phyloP scores from a whole-genome alignment of 441 rosid species.

The Cnidoscolus chayamansa region DNA sequence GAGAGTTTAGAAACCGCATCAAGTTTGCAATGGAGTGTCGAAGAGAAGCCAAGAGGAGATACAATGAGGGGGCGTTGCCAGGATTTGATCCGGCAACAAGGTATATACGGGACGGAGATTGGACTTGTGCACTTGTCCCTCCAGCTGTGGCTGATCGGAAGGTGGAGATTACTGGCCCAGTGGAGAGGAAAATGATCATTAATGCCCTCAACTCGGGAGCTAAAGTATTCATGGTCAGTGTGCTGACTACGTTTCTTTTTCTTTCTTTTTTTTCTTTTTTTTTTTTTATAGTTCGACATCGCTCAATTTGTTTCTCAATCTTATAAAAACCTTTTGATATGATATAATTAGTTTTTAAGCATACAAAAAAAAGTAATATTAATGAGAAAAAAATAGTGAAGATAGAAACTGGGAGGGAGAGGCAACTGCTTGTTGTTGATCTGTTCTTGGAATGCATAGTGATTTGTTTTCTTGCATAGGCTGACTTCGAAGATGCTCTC shows the following conservation, averaged over 20 bases:
- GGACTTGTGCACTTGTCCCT: constrained; percentile 73
- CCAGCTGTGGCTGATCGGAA: constrained; percentile 67
- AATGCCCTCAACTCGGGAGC: constrained; percentile 94
- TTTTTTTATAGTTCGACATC: too few species aligned
- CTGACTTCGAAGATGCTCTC: constrained; percentile 86
- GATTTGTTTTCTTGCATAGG: constrained; percentile 34
- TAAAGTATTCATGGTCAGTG: constrained; percentile 83
- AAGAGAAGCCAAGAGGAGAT: constrained; percentile 51
- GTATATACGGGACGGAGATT: constrained; percentile 61
- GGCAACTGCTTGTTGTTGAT: too few species aligned
- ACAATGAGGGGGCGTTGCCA: constrained; percentile 52
- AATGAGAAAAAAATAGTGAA: too few species aligned
- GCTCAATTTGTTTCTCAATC: too few species aligned
- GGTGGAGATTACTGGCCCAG: constrained; percentile 91
- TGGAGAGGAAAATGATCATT: constrained; percentile 89
- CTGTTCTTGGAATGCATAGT: too few species aligned
- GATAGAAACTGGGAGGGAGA: too few species aligned
- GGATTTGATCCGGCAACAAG: constrained; percentile 78
- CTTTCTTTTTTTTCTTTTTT: too few species aligned
- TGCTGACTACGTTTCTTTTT: too few species aligned
- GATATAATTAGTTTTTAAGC: too few species aligned
- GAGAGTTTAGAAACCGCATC: constrained; percentile 63
- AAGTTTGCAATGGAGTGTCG: constrained; percentile 81
- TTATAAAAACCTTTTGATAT: too few species aligned
- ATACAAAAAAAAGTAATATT: too few species aligned